Evolutionary conservation across 2,329 filamentous ascomycete species (phyloP).

Genomic region (Neonectria neomacrospora): DNA sequence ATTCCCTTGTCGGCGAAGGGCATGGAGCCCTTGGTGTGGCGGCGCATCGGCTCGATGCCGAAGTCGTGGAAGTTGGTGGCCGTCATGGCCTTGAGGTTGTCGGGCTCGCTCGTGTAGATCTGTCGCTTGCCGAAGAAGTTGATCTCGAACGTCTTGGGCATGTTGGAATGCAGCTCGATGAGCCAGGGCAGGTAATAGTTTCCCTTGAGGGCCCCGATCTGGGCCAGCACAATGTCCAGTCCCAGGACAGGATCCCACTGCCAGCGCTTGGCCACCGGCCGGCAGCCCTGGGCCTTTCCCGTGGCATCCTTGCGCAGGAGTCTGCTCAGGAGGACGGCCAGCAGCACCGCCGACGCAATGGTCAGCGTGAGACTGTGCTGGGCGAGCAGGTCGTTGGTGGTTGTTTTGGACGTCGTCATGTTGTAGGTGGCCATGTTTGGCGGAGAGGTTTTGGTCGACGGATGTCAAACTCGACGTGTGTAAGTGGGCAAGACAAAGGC

Average conservation of each 20-base stretch:
- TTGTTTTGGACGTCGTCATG: too few relatives aligned
- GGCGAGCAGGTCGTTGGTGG: neutral
- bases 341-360: constrained; percentile 7
- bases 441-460: neutral
- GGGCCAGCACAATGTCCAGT: constrained; percentile 33
- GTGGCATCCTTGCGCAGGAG: constrained; percentile 14
- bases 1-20: constrained; percentile 36
- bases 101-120: constrained; percentile 37
- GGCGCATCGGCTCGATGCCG: constrained; percentile 36
- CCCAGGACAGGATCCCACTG: constrained; percentile 35
- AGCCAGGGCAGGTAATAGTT: constrained; percentile 38
- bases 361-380: constrained; percentile 12
- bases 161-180: constrained; percentile 28
- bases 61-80: constrained; percentile 38
- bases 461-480: constrained; percentile 3
- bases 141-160: constrained; percentile 37
- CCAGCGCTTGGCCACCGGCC: constrained; percentile 17
- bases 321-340: constrained; percentile 17
- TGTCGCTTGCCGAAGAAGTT: constrained; percentile 35
- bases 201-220: constrained; percentile 31
- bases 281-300: constrained; percentile 17
- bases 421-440: constrained; percentile 4
- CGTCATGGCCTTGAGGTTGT: constrained; percentile 38
- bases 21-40: constrained; percentile 29
- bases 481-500: neutral